Percentiles rank a stretch among this genome's conserved stretches.
phyloP scores from a whole-genome alignment of 495 filamentous ascomycete species.

The Astrothelium macrocarpum region DNA sequence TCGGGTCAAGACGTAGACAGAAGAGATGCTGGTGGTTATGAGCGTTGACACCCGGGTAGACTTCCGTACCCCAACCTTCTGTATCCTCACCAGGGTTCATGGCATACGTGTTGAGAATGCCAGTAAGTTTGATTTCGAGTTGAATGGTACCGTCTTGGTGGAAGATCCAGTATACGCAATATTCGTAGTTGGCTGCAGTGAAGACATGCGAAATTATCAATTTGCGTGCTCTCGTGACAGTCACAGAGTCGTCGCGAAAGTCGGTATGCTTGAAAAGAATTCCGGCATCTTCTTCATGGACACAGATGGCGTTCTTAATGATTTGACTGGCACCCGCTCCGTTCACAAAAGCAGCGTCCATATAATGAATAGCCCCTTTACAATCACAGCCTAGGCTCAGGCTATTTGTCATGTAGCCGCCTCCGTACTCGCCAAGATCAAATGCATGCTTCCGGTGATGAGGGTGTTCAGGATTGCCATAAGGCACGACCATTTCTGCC shows the following conservation, averaged over 20 bases:
- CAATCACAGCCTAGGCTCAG: slow-evolving; percentile 86
- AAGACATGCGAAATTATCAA: slow-evolving; percentile 88
- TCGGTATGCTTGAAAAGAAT: slow-evolving; percentile 95
- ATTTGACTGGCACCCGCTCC: slow-evolving; percentile 63
- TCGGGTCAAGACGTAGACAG: slow-evolving; percentile 81
- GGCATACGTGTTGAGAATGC: slow-evolving; percentile 87
- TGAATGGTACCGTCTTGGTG: slow-evolving; percentile 91
- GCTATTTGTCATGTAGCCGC: slow-evolving; percentile 92
- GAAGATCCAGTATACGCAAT: slow-evolving; percentile 89
- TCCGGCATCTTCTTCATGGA: slow-evolving; percentile 90
- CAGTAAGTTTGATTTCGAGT: slow-evolving; percentile 89
- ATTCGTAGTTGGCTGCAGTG: slow-evolving; percentile 96
- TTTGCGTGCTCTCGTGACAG: slow-evolving; percentile 81
- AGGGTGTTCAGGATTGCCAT: slow-evolving; percentile 85
- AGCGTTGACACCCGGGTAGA: slow-evolving; percentile 77
- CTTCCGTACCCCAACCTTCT: slow-evolving; percentile 84
- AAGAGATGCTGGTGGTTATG: slow-evolving; percentile 95
- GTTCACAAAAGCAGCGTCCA: slow-evolving; percentile 77
- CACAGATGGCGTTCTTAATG: slow-evolving; percentile 93
- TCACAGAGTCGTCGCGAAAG: slow-evolving; percentile 80
- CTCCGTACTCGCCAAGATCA: slow-evolving; percentile 88
- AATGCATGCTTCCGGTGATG: slow-evolving; percentile 94
- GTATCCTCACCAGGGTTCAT: slow-evolving; percentile 79
- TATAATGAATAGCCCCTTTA: slow-evolving; percentile 89
- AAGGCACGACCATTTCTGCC: slow-evolving; percentile 94